Percentiles rank a stretch among this genome's conserved stretches.
These are phyloP conservation scores for Agrostemma githago DNA, from an alignment of 148 eudicot species.

Conservation along the genomic window DNA sequence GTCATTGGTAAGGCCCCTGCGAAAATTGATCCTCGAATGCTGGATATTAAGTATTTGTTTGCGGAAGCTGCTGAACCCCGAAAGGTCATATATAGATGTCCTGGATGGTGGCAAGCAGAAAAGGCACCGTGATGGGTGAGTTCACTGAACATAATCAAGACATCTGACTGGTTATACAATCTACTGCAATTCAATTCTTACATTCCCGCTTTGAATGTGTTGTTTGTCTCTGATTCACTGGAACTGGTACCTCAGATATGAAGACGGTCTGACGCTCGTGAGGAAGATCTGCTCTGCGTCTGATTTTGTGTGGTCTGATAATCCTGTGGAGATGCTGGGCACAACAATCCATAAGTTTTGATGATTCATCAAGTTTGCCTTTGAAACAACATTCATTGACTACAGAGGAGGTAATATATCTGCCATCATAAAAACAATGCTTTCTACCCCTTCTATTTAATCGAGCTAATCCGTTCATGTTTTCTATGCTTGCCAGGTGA, in stretches of 20 bases:
- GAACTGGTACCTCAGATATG: slow-evolving; percentile 47
- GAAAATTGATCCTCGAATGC: slow-evolving; percentile 89
- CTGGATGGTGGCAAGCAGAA: slow-evolving; percentile 57
- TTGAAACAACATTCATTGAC: slow-evolving; percentile 65
- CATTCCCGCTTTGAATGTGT: too few relatives aligned
- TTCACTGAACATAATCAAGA: background rate
- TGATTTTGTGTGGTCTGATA: slow-evolving; percentile 70
- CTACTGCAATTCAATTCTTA: too few relatives aligned
- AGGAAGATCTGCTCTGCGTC: slow-evolving; percentile 70
- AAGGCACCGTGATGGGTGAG: slow-evolving; percentile 85
- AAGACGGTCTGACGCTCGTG: slow-evolving; percentile 56
- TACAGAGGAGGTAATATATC: slow-evolving; percentile 63
- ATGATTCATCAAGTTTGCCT: slow-evolving; percentile 50
- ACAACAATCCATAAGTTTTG: slow-evolving; percentile 59
- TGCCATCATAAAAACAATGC: background rate
- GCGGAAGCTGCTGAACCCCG: slow-evolving; percentile 66
- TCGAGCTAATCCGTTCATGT: slow-evolving; percentile 9
- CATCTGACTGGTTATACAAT: too few relatives aligned
- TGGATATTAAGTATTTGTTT: slow-evolving; percentile 83
- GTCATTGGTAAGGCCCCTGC: slow-evolving; percentile 72
- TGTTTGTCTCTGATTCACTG: background rate
- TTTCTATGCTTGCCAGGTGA: slow-evolving; percentile 39
- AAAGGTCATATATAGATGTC: slow-evolving; percentile 73
- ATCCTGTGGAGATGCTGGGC: slow-evolving; percentile 75
- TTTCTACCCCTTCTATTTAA: background rate